Evolutionary conservation across 1,284 basidiomycete genomes (phyloP).

Genomic region (Peniophora sp.): DNA sequence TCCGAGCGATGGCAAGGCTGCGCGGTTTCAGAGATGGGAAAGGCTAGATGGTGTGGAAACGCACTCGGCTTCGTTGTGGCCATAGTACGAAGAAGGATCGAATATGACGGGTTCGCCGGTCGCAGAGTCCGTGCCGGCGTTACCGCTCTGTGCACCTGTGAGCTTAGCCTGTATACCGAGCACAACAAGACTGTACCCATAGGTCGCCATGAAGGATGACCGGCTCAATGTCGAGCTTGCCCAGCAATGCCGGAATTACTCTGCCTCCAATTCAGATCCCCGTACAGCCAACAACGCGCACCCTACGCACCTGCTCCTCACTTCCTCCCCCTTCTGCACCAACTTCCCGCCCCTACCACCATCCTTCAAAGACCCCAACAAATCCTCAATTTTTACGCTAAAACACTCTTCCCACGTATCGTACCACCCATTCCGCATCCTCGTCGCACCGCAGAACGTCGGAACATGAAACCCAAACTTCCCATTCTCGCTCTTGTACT

Average conservation of each 20-base stretch:
- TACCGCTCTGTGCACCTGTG: slow-evolving; percentile 49
- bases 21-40: background rate
- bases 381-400: slow-evolving; percentile 57
- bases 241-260: slow-evolving; percentile 69
- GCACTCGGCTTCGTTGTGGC: slow-evolving; percentile 84
- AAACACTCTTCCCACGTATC: slow-evolving; percentile 69
- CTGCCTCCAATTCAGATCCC: slow-evolving; percentile 28
- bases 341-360: slow-evolving; percentile 46
- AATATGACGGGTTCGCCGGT: slow-evolving; percentile 66
- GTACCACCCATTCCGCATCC: slow-evolving; percentile 71
- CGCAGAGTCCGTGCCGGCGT: slow-evolving; percentile 50
- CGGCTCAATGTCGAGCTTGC: slow-evolving; percentile 54
- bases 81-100: slow-evolving; percentile 79
- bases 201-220: slow-evolving; percentile 83
- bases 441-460: slow-evolving; percentile 77
- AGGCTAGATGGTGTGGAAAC: slow-evolving; percentile 16
- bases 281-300: background rate
- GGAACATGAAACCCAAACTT: slow-evolving; percentile 68
- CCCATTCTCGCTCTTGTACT: slow-evolving; percentile 40
- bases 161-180: slow-evolving; percentile 1
- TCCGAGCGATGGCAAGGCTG: slow-evolving; percentile 74
- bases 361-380: slow-evolving; percentile 51
- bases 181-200: slow-evolving; percentile 48
- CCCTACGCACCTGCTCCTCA: background rate
- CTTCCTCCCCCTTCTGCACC: slow-evolving; percentile 31